Base-by-base conservation (phyloP, 2,329 filamentous ascomycete species). In the Aspergillus eucalypticola region DNA sequence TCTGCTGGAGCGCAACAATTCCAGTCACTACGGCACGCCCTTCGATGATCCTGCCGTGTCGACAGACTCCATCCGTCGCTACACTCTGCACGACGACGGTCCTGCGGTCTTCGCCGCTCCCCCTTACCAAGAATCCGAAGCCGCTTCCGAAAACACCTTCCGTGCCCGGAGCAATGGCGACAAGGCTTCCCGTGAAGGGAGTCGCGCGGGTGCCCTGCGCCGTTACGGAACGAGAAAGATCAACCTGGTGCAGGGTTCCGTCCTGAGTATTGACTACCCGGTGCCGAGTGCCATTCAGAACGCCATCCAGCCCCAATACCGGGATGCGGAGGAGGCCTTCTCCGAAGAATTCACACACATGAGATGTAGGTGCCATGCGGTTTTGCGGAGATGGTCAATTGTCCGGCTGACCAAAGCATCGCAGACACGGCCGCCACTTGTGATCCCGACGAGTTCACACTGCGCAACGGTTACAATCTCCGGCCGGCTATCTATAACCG, bases 401-500 rank as follows among this genome's bases (percentile, higher is more conserved):
- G 23, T 51, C 53, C 29, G 55, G 48, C 59, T 58, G 54, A 65
- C 56, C 41, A 11, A 55, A 19, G 13, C 21, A 41, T 38, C 52
- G 8, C 62, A 86, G 85, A 98, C 81, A 98, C 94, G 15, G 95
- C 94, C 55, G 94, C 95, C 19, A 98, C 94, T 25, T 98, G 94
- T 79, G 95, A 98, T 75, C 95, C 94, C 66, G 96, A 96, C 76
- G 95, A 99, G 73, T 99, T 98, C 79, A 98, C 94, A 2, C 84
- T 98, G 69, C 96, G 96, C 82, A 98, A 98, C 76, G 95, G 95
- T 71, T 99, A 98, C 84, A 96, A 98, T 82, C 84, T 99, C 77
- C 91, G 95, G 55, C 92, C 94, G 56, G 89, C 92, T 68, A 98
- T 98, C 93, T 98, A 98, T 82, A 98, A 98, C 84, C 87, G 94